Base-by-base conservation (phyloP, 257 asterid species). In the Ajuga chamaepitys region DNA sequence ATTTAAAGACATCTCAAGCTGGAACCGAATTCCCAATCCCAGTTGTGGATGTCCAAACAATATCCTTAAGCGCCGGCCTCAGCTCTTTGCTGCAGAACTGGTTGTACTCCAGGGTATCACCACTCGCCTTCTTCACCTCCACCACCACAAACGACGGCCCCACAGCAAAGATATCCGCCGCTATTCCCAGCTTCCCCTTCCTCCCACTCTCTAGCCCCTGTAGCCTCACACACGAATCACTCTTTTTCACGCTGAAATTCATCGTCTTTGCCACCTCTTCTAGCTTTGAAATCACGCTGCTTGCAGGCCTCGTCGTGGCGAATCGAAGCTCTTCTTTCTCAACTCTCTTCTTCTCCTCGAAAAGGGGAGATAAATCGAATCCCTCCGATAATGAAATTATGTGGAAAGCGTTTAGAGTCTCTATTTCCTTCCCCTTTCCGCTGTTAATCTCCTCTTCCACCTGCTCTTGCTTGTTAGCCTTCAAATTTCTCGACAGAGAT, bases 71-170 rank as follows among this genome's bases (percentile, higher is more conserved):
- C 56, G 92, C 89, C 12, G 92, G 92, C 71, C 85, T 56, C 3
- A 87, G 89, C 78, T 82, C 86, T 7, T 83, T 78, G 78, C 81
- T 81, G 82, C 89, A 87, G 70, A 87, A 87, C 47, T 81, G 86
- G 21, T 85, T 74, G 70, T 81, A 87, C 73, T 87, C 95, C 75
- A 87, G 40, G 0, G 89, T 87, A 41, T 87, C 95, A 1, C 95
- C 95, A 58, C 88, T 79, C 1, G 85, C 70, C 41, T 87, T 87
- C 82, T 75, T 85, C 79, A 87, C 89, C 82, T 87, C 95, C 78
- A 86, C 91, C 58, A 86, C 84, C 74, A 78, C 59, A 41, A 86
- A 75, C 58, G 91, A 73, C 64, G 89, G 70, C 45, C 80, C 74
- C 53, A 87, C 75, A 2, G 88, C 77, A 40, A 80, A 85, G 20